These are phyloP conservation scores for Boletus reticuloceps DNA, from an alignment of 768 basidiomycete genomes.

Conservation along the genomic window DNA sequence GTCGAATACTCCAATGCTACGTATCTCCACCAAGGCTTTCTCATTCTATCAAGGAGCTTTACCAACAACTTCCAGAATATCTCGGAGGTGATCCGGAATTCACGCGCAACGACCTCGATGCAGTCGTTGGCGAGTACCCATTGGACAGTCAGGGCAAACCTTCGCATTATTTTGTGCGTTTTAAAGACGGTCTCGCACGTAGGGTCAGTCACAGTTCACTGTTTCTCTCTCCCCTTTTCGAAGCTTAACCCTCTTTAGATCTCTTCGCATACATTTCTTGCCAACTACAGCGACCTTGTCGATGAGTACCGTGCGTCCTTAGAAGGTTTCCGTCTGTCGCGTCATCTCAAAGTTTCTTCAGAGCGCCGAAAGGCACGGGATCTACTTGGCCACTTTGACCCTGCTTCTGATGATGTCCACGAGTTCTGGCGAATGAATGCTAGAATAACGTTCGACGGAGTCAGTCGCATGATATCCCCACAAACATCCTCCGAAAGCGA, in stretches of 20 bases:
- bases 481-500: conserved; percentile 14
- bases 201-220: conserved; percentile 41
- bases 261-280: conserved; percentile 37
- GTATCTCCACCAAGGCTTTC: conserved; percentile 40
- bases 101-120: conserved; percentile 32
- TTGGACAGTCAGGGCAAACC: conserved; percentile 25
- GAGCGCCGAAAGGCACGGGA: conserved; percentile 45
- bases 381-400: conserved; percentile 54
- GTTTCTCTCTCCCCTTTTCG: not conserved
- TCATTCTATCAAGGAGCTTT: conserved; percentile 38
- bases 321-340: not conserved
- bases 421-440: conserved; percentile 53
- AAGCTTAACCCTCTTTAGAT: conserved; percentile 36
- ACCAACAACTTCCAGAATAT: conserved; percentile 36
- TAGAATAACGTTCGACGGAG: conserved; percentile 31
- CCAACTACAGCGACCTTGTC: conserved; percentile 44
- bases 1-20: conserved; percentile 25
- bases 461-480: not conserved
- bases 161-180: conserved; percentile 62
- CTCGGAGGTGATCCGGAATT: conserved; percentile 36
- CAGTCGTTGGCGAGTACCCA: conserved; percentile 59
- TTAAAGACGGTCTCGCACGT: conserved; percentile 53
- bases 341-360: conserved; percentile 27
- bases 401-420: conserved; percentile 52
- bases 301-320: conserved; percentile 51